These are phyloP conservation scores for Volvariella volvacea DNA, from an alignment of 1,284 basidiomycete species.

Conservation along the genomic window DNA sequence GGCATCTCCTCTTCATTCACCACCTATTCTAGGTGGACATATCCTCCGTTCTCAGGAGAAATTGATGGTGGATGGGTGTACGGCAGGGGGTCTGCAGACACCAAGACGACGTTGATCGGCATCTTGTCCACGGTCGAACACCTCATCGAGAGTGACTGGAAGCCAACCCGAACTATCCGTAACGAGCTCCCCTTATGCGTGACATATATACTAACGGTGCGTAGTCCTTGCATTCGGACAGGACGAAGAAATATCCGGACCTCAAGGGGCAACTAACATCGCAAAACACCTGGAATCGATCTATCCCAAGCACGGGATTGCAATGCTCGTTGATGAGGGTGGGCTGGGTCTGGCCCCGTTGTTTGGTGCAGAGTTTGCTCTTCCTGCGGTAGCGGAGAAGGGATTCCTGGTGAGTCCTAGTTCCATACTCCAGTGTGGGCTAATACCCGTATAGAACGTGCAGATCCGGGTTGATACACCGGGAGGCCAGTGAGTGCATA, in stretches of 20 bases:
- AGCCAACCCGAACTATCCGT: slow-evolving; percentile 46
- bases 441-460: slow-evolving; percentile 24
- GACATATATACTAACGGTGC: no score
- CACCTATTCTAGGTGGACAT: slow-evolving; percentile 56
- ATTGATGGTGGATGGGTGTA: slow-evolving; percentile 53
- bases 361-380: slow-evolving; percentile 38
- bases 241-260: slow-evolving; percentile 66
- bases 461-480: slow-evolving; percentile 45
- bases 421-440: no score
- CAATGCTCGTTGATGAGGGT: slow-evolving; percentile 58
- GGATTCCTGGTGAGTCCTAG: slow-evolving; percentile 42
- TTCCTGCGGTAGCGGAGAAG: slow-evolving; percentile 65
- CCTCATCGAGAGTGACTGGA: slow-evolving; percentile 45
- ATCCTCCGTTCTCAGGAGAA: slow-evolving; percentile 60
- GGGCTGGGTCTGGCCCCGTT: slow-evolving; percentile 26
- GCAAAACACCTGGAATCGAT: slow-evolving; percentile 38
- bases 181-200: no score
- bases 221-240: slow-evolving; percentile 62
- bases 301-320: slow-evolving; percentile 56
- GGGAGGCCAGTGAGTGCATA: slow-evolving; percentile 55
- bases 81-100: slow-evolving; percentile 55
- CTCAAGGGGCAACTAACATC: slow-evolving; percentile 47
- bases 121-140: slow-evolving; percentile 53
- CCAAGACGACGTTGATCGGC: slow-evolving; percentile 53
- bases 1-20: slow-evolving; percentile 37